Evolutionary conservation across 768 basidiomycete genomes (phyloP).

Genomic region (Tulasnella sp.): DNA sequence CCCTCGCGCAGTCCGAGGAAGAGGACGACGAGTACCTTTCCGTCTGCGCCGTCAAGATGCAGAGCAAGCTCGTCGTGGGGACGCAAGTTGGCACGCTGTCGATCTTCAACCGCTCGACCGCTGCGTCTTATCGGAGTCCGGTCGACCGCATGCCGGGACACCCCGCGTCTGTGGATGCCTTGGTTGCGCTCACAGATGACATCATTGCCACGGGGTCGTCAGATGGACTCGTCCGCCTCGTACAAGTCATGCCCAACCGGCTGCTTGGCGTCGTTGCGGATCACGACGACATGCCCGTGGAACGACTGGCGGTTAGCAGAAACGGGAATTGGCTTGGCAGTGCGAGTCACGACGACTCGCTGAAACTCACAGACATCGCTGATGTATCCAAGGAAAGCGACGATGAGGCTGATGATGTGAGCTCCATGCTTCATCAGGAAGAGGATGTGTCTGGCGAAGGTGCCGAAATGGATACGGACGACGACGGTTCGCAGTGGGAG

Average conservation of each 20-base stretch:
- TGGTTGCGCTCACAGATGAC: conserved; percentile 60
- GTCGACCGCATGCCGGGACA: conserved; percentile 86
- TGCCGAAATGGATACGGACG: background rate
- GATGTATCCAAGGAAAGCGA: conserved; percentile 55
- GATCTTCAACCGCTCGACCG: conserved; percentile 75
- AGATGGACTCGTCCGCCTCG: conserved; percentile 78
- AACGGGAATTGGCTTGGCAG: conserved; percentile 82
- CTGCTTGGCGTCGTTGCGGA: conserved; percentile 82
- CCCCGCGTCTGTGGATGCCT: conserved; percentile 79
- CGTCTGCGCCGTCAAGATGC: conserved; percentile 69
- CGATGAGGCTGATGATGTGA: conserved; percentile 24
- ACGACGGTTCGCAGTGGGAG: background rate
- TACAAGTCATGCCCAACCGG: conserved; percentile 79
- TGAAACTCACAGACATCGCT: conserved; percentile 75
- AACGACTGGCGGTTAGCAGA: conserved; percentile 54
- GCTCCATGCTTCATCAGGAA: too few relatives aligned
- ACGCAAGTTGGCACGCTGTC: conserved; percentile 83
- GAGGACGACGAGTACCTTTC: conserved; percentile 92
- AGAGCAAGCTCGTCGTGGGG: conserved; percentile 74
- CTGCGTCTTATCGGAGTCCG: conserved; percentile 66
- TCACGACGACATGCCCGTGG: conserved; percentile 86
- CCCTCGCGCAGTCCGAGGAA: conserved; percentile 80
- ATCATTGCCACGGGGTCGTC: conserved; percentile 82
- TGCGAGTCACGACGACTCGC: conserved; percentile 75
- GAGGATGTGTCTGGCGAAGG: background rate